These are phyloP conservation scores for Colletotrichum viniferum DNA, from an alignment of 2,329 filamentous ascomycete genomes.

Conservation along the genomic window DNA sequence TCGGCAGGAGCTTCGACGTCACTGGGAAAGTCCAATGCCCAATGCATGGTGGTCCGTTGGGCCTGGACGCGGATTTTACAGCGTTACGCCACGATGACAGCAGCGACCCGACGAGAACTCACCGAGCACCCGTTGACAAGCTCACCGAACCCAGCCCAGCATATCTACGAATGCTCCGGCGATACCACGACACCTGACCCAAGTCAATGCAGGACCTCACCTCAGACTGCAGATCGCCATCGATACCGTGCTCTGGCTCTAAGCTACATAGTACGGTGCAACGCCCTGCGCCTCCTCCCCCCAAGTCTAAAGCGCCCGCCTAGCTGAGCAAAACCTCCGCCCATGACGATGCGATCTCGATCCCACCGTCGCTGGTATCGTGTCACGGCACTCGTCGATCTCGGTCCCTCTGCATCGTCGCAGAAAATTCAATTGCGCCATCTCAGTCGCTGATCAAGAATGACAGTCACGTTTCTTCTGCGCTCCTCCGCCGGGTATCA, in stretches of 20 bases:
- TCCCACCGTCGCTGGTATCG: background rate
- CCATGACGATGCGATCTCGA: background rate
- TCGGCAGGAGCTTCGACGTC: conserved; percentile 1
- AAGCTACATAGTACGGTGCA: background rate
- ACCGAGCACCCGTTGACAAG: background rate
- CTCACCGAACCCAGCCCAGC: background rate
- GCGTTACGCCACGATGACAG: background rate
- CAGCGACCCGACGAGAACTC: background rate
- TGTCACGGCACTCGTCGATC: background rate
- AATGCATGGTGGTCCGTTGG: background rate
- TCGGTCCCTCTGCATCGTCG: background rate
- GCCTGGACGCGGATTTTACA: background rate
- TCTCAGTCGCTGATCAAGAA: background rate
- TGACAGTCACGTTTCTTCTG: background rate
- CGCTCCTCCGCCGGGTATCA: background rate
- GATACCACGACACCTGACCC: background rate
- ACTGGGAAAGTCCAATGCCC: background rate
- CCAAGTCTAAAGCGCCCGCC: background rate
- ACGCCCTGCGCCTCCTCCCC: background rate
- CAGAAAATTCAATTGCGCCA: background rate
- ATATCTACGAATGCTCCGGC: background rate
- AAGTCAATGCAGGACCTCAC: background rate
- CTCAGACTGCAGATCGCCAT: background rate
- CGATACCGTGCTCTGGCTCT: background rate
- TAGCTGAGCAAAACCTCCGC: conserved; percentile 2